These are phyloP conservation scores for Endothia cerciana DNA, from an alignment of 2,329 filamentous ascomycete species.

Conservation along the genomic window DNA sequence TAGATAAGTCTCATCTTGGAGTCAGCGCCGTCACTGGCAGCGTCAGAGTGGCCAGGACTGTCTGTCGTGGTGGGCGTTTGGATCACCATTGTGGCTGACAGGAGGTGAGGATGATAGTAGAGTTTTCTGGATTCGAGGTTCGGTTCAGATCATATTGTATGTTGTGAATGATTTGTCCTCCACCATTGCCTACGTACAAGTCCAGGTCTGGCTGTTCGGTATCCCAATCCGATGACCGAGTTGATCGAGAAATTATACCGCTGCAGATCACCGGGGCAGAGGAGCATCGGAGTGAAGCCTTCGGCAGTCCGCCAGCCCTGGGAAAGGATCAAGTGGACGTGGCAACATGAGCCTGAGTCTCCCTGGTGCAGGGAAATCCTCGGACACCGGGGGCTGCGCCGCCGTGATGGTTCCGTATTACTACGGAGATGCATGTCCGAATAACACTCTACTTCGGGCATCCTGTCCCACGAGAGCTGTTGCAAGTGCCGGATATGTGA, in stretches of 20 bases:
- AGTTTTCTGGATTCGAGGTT: neutral
- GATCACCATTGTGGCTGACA: neutral
- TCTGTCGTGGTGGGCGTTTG: slow-evolving; percentile 1
- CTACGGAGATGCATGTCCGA: neutral
- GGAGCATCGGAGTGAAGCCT: neutral
- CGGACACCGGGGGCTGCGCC: slow-evolving; percentile 6
- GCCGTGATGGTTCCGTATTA: neutral
- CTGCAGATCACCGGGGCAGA: neutral
- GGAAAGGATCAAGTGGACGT: neutral
- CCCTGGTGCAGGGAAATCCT: neutral
- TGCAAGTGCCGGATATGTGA: neutral
- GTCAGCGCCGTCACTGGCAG: too few species aligned
- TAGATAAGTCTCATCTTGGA: slow-evolving; percentile 42
- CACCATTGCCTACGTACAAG: neutral
- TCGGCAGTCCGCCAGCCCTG: neutral
- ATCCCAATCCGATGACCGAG: neutral
- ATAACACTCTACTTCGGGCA: neutral
- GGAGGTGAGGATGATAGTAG: neutral
- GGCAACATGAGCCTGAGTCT: neutral
- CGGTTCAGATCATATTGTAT: neutral
- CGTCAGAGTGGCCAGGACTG: neutral
- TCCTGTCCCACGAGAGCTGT: neutral
- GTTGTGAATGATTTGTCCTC: neutral
- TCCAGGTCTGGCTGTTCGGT: neutral
- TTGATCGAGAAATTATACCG: neutral